Base-by-base conservation (phyloP, 192 early-diverging fungal genomes). In the Paraglomus occultum region DNA sequence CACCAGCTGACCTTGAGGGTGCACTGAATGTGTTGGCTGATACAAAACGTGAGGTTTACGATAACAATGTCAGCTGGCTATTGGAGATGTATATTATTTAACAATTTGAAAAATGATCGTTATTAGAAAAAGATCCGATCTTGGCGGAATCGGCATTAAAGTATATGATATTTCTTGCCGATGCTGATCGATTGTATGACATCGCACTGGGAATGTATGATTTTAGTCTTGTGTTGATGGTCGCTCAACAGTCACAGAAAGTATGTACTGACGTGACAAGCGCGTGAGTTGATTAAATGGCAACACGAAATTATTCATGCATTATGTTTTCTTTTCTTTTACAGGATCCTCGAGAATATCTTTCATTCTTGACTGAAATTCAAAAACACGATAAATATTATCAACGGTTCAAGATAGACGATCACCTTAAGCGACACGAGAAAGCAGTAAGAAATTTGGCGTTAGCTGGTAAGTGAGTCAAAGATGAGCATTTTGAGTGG, bases 231-330 rank as follows among this genome's bases (percentile, higher is more conserved):
- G 94, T 95, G 1, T 74, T 99, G 39, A 89, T 95, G 88, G 94
- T 97, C 43, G 97, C 95, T n/a, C 95, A 97, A 74, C 91, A 93
- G 77, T 92, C 92, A 22, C 95, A 99, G 66, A 96, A 91, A 81
- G 86, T 82, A 69, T 22, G n/a, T 11, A 11, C 6, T 45, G 10
- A 5, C 14, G 22, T 23, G 10, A 23, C 14, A 40, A 6, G 31
- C 31, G 31, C 31, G 31, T 31, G 31, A 1, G 31, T 31, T 1
- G 3, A 31, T 31, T 31, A 48, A 4, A 22, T n/a, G 20, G 31
- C 9, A 9, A 57, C 23, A 9, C 23, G 22, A 23, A 43, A 11
- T 10, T 44, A n/a, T 6, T 60, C 49, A 31, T 6, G 20, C 6
- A 31, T 4, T 5, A 6, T 31, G 31, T 31, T 31, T 31, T 22